Evolutionary conservation across 2,329 filamentous ascomycete species (phyloP).

Genomic region (Blastomyces gilchristii): DNA sequence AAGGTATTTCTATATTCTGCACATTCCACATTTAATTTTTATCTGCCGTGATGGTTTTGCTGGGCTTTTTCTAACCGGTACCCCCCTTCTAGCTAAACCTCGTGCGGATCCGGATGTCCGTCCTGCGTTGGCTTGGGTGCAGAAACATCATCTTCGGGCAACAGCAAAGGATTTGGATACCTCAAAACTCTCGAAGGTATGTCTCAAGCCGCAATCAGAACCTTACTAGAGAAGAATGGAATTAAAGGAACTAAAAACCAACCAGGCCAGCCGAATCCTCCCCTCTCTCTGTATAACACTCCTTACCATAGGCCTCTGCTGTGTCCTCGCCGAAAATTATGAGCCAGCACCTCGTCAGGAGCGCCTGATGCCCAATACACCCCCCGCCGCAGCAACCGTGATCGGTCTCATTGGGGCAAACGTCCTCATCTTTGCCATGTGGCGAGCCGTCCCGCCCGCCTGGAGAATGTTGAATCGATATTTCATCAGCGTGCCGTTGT

Average conservation of each 20-base stretch:
- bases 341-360: conserved; percentile 38
- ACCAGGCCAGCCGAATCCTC: conserved; percentile 36
- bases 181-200: conserved; percentile 29
- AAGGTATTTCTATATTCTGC: conserved; percentile 21
- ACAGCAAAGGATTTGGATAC: conserved; percentile 27
- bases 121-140: conserved; percentile 34
- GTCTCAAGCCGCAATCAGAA: conserved; percentile 4
- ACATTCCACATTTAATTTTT: background rate
- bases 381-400: conserved; percentile 44
- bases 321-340: conserved; percentile 40
- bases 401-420: conserved; percentile 43
- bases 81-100: conserved; percentile 24
- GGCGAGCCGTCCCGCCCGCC: conserved; percentile 41
- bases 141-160: conserved; percentile 33
- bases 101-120: conserved; percentile 32
- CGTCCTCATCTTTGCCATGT: conserved; percentile 40
- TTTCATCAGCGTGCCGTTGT: conserved; percentile 43
- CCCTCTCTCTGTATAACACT: conserved; percentile 35
- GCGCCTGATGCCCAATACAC: conserved; percentile 41
- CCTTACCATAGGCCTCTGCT: conserved; percentile 33
- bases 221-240: background rate
- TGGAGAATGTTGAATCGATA: conserved; percentile 49
- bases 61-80: background rate
- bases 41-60: background rate
- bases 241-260: background rate